Base-by-base conservation (phyloP, 805 yeast genomes). In the Candida krabiensis region DNA sequence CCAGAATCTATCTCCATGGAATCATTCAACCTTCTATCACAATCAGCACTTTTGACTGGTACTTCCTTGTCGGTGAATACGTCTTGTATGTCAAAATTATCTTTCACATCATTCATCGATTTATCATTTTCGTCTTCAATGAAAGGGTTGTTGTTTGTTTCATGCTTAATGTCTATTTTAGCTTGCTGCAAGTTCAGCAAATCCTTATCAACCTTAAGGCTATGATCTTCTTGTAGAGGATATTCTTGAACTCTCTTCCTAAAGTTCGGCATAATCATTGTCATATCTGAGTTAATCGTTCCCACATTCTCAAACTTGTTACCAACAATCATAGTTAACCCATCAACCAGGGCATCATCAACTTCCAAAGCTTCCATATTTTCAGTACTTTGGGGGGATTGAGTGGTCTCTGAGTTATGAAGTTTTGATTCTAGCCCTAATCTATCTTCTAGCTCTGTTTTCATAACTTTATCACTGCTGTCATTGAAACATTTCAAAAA, bases 191-290 rank as follows among this genome's bases (percentile, higher is more conserved):
- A 17, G 4, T 15, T 19, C 21, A 29, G 35, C 23, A 12, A n/a
- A 18, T 27, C 33, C n/a, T 35, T 37, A 3, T 40, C 40, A 19
- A 44, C 40, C 15, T 26, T 41, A n/a, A 16, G 19, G 24, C 30
- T 31, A 6, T 27, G 33, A 13, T 41, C 33, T 39, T 37, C 22
- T 15, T 28, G 38, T 5, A 35, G 22, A 17, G 7, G 21, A 17
- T 32, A 9, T 35, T 31, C 26, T 5, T 28, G 38, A 12, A 21
- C 7, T 5, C 30, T 15, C 4, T 28, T 38, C 21, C 42, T 46
- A 35, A 55, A 47, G 6, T 46, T 55, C 2, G 71, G 69, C 37
- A 63, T 46, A 2, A 67, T 53, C 66, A 60, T 66, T 0, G 71
- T 65, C 64, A 67, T 61, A 40, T 65, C 70, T 5, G 63, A 52